Conservation (phyloP, 805 yeast genomes). For the Kurtzmaniella fragi region DNA sequence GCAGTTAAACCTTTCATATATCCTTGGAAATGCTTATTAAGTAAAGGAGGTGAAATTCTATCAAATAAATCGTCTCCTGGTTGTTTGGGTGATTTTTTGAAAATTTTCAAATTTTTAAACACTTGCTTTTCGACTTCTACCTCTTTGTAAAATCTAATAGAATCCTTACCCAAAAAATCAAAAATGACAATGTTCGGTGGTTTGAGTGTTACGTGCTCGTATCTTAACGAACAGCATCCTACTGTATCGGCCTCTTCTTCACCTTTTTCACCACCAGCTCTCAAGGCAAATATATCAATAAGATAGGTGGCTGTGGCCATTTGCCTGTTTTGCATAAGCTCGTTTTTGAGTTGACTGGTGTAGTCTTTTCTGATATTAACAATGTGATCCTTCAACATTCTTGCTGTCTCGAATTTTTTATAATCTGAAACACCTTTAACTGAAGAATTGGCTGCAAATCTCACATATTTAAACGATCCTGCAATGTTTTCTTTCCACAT, state of each 20-base stretch:
- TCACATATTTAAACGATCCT: slow-evolving; percentile 77
- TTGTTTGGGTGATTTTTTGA: slow-evolving; percentile 82
- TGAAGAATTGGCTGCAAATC: slow-evolving; percentile 87
- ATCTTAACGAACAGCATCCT: slow-evolving; percentile 92
- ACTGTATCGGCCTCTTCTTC: slow-evolving; percentile 98
- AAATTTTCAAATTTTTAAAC: slow-evolving; percentile 79
- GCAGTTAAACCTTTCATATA: slow-evolving; percentile 95
- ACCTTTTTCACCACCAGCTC: slow-evolving; percentile 97
- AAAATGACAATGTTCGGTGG: slow-evolving; percentile 85
- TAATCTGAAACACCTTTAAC: slow-evolving; percentile 87
- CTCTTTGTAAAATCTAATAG: slow-evolving; percentile 86
- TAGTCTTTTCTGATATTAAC: slow-evolving; percentile 74
- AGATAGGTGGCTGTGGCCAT: slow-evolving; percentile 91
- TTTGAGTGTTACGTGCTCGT: slow-evolving; percentile 77
- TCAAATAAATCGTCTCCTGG: slow-evolving; percentile 94
- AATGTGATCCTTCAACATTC: slow-evolving; percentile 72
- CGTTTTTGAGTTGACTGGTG: slow-evolving; percentile 60
- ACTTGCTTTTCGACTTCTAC: slow-evolving; percentile 91
- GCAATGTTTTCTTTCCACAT: slow-evolving; percentile 95
- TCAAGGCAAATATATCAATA: slow-evolving; percentile 86
- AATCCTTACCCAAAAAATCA: slow-evolving; percentile 94
- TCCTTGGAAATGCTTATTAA: slow-evolving; percentile 82
- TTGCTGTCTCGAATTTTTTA: slow-evolving; percentile 90
- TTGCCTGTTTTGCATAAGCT: slow-evolving; percentile 80
- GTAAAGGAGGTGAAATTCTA: slow-evolving; percentile 74